Conservation (phyloP, 805 yeast genomes). For the Cyberlindnera japonica region DNA sequence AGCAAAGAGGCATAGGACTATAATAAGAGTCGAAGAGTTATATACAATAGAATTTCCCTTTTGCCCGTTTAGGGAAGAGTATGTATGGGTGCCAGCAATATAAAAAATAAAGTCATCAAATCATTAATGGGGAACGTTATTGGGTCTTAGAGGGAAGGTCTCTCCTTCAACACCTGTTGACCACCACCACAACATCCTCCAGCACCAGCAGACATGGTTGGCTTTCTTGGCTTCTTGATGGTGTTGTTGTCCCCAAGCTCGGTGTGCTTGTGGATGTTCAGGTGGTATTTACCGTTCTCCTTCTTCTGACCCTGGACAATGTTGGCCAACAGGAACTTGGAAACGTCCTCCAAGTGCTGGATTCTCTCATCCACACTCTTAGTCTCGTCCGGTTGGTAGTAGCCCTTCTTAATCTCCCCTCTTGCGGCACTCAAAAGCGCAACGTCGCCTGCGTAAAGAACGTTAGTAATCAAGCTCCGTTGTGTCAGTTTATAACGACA, state of each 20-base stretch:
- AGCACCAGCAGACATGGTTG: constrained; percentile 56
- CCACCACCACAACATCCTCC: constrained; percentile 36
- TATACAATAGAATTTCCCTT: no score
- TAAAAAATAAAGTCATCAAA: no score
- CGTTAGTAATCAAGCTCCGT: constrained; percentile 17
- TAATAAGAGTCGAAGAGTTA: no score
- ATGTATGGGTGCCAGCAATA: no score
- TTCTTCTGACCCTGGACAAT: constrained; percentile 78
- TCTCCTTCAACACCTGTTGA: constrained; percentile 16
- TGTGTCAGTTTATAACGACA: no score
- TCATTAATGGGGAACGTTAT: no score
- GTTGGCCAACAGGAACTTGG: constrained; percentile 62
- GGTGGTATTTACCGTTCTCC: constrained; percentile 40
- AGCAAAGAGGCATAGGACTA: no score
- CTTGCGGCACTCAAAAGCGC: constrained; percentile 57
- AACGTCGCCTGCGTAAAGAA: constrained; percentile 27
- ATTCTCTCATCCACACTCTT: constrained; percentile 48
- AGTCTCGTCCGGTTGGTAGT: constrained; percentile 44
- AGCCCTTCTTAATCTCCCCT: constrained; percentile 52
- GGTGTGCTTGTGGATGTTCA: constrained; percentile 75
- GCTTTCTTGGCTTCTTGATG: constrained; percentile 53
- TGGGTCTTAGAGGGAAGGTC: constrained; percentile 2
- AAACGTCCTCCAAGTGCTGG: constrained; percentile 63
- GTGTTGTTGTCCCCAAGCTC: constrained; percentile 91
- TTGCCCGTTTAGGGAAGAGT: no score